Evolutionary conservation across 2,329 filamentous ascomycete genomes (phyloP), one percentile per base, ranked within the genome.

Genomic region (Hypoxylon sp.): DNA sequence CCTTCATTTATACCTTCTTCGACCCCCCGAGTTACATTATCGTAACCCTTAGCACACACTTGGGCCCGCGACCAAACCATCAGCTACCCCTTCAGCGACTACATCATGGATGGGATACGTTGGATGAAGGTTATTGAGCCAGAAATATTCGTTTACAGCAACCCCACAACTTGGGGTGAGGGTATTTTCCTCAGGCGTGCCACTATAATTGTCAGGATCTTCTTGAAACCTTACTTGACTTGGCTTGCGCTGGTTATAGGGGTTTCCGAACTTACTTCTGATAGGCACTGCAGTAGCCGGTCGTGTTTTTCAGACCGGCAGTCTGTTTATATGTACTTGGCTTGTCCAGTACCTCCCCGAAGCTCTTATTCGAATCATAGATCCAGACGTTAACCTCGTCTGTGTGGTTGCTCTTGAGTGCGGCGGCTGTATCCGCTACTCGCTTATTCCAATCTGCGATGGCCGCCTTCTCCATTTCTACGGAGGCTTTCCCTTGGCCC

Each of bases 61-160:
- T 0, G 81, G 82, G 1, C 80, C 81, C 10, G 72, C 76, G 5
- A 65, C 65, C 70, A 86, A 70, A 3, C 78, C 75, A 58, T 78
- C 75, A 2, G 82, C 81, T 46, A 89, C 78, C 54, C 80, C 76
- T 63, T 85, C 78, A 0, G 88, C 89, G 6, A 89, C 84, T 5
- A 85, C 85, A 56, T 90, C 86, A 70, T 91, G 88, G 58, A 90
- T 84, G 0, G 87, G 84, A 74, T 86, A 88, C 0, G 88, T 91
- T n/a, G 89, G 89, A 74, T 91, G 89, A 70, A 91, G 76, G 42
- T 77, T 81, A 72, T 91, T 90, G 31, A 90, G 79, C 89, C 88
- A 91, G 72, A 91, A 85, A 75, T 90, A 91, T 78, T 90, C 79
- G 73, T 90, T 86, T 2, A 90, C 87, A 0, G 86, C 80, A 48